Evolutionary conservation across 2,329 filamentous ascomycete genomes (phyloP).

Genomic region (Pseudovirgaria hyperparasitica): DNA sequence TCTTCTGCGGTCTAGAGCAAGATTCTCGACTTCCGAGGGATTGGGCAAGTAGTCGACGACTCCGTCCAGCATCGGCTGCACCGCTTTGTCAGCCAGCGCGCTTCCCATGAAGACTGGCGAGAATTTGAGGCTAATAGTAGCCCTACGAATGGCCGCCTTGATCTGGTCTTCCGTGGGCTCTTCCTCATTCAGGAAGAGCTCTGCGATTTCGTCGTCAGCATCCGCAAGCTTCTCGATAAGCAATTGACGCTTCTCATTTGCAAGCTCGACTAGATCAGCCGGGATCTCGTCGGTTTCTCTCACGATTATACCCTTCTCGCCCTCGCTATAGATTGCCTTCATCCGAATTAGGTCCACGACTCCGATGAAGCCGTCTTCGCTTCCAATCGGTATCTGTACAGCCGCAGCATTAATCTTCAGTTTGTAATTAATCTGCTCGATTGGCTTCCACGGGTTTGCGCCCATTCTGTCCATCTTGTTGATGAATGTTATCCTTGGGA

Average conservation of each 20-base stretch:
- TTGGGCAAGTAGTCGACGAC: slow-evolving; percentile 95
- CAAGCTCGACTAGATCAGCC: slow-evolving; percentile 61
- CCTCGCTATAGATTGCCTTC: slow-evolving; percentile 89
- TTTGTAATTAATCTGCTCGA: slow-evolving; percentile 96
- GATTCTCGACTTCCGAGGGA: slow-evolving; percentile 76
- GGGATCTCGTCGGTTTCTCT: slow-evolving; percentile 70
- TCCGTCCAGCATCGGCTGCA: slow-evolving; percentile 93
- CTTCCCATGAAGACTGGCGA: slow-evolving; percentile 94
- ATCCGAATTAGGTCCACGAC: slow-evolving; percentile 87
- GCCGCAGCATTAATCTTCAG: slow-evolving; percentile 87
- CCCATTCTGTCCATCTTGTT: slow-evolving; percentile 99
- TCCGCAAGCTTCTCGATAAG: slow-evolving; percentile 93
- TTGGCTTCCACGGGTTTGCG: slow-evolving; percentile 92
- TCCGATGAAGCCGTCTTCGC: slow-evolving; percentile 82
- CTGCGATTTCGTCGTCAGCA: slow-evolving; percentile 94
- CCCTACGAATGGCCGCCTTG: slow-evolving; percentile 79
- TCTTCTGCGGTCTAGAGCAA: slow-evolving; percentile 72
- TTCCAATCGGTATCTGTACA: slow-evolving; percentile 85
- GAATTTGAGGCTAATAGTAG: slow-evolving; percentile 84
- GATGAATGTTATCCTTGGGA: slow-evolving; percentile 88
- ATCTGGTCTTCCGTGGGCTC: slow-evolving; percentile 72
- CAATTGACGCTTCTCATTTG: slow-evolving; percentile 67
- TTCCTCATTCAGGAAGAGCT: slow-evolving; percentile 81
- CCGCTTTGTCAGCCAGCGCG: slow-evolving; percentile 82
- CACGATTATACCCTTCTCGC: slow-evolving; percentile 62